phyloP scores from a whole-genome alignment of 2,329 filamentous ascomycete genomes.

The Volutella citrinella region DNA sequence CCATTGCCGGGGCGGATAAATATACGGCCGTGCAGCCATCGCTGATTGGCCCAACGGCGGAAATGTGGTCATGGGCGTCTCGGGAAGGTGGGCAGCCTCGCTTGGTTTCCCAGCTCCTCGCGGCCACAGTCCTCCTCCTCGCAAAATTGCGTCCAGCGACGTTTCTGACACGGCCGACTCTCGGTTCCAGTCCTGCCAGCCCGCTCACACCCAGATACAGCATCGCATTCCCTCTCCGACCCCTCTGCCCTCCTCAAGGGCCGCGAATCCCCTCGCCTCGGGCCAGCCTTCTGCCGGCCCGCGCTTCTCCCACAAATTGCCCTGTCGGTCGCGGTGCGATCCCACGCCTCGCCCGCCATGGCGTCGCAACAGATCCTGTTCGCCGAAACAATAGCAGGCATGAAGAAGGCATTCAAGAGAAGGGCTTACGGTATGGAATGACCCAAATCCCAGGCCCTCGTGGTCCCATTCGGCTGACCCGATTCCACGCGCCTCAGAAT shows the following conservation, averaged over 20 bases:
- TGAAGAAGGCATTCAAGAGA: slow-evolving; percentile 66
- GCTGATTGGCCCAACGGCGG: slow-evolving; percentile 17
- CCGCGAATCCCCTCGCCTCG: slow-evolving; percentile 5
- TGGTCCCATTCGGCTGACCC: slow-evolving; percentile 16
- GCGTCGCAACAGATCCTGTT: slow-evolving; percentile 59
- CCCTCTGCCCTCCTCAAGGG: slow-evolving; percentile 1
- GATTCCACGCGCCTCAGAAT: slow-evolving; percentile 53
- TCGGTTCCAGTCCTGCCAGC: neutral
- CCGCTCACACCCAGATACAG: too few relatives aligned
- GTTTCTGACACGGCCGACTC: slow-evolving; percentile 9
- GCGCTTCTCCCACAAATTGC: slow-evolving; percentile 15
- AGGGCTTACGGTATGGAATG: slow-evolving; percentile 54
- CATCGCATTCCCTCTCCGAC: too few relatives aligned
- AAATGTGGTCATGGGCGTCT: slow-evolving; percentile 30
- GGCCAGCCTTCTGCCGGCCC: slow-evolving; percentile 10
- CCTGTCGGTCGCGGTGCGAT: slow-evolving; percentile 8
- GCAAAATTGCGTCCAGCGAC: slow-evolving; percentile 19
- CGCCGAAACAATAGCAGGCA: slow-evolving; percentile 63
- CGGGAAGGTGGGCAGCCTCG: slow-evolving; percentile 30
- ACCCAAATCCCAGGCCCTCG: slow-evolving; percentile 4
- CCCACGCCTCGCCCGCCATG: slow-evolving; percentile 37
- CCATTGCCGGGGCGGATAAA: too few relatives aligned
- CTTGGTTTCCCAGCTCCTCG: slow-evolving; percentile 22
- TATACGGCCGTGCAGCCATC: slow-evolving; percentile 13
- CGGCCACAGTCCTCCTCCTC: slow-evolving; percentile 13